A percentile compares a stretch with the other conserved stretches of the same genome.
phyloP scores from a whole-genome alignment of 768 basidiomycete genomes.

The Rubroboletus pulcherrimus region DNA sequence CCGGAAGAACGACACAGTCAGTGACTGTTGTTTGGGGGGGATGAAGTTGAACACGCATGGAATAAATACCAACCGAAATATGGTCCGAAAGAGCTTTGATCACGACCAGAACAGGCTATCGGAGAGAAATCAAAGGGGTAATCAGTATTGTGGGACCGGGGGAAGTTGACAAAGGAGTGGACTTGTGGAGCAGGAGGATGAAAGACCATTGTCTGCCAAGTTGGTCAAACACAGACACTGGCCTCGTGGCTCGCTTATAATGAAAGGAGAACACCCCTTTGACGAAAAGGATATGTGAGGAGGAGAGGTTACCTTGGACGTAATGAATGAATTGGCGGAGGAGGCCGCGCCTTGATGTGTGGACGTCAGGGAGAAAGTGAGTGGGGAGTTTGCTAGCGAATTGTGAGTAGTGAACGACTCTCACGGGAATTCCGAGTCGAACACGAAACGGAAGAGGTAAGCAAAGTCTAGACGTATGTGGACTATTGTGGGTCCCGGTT shows the following conservation, averaged over 20 bases:
- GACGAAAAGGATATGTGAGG: constrained; percentile 3
- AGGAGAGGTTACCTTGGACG: constrained; percentile 43
- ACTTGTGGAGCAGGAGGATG: constrained; percentile 19
- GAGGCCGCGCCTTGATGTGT: constrained; percentile 59
- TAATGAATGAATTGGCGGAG: constrained; percentile 64
- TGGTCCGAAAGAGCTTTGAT: constrained; percentile 21
- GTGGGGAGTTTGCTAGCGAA: background rate
- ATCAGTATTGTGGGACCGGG: constrained; percentile 17
- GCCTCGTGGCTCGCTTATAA: constrained; percentile 27
- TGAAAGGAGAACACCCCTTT: constrained; percentile 1
- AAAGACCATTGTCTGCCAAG: constrained; percentile 28
- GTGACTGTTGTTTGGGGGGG: constrained; percentile 7
- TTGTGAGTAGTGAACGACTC: constrained; percentile 8
- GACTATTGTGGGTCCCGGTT: constrained; percentile 53
- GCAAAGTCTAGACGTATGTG: constrained; percentile 36
- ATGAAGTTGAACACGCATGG: constrained; percentile 15
- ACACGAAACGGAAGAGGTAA: constrained; percentile 42
- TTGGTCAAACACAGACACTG: constrained; percentile 9
- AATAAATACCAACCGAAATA: constrained; percentile 30
- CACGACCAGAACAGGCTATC: constrained; percentile 26
- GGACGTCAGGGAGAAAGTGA: constrained; percentile 9
- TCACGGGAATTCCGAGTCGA: constrained; percentile 25
- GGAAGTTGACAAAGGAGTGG: constrained; percentile 20
- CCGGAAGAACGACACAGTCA: constrained; percentile 10
- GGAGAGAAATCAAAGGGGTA: constrained; percentile 6